These are phyloP conservation scores for Rickenella mellea DNA, from an alignment of 768 basidiomycete genomes.

Conservation along the genomic window DNA sequence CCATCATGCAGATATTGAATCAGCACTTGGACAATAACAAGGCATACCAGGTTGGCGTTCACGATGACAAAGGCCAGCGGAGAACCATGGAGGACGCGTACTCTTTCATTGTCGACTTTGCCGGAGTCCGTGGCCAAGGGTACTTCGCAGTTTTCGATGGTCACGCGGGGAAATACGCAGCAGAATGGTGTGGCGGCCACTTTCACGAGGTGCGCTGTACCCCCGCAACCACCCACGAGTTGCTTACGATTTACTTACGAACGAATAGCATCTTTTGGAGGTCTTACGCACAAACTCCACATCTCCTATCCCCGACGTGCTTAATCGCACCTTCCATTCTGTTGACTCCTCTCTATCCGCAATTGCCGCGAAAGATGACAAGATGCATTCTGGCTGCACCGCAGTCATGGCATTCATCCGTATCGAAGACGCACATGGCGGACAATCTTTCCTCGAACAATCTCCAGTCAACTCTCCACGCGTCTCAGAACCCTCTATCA, in stretches of 20 bases:
- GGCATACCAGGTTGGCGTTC: constrained; percentile 62
- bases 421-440: constrained; percentile 71
- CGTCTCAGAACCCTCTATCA: constrained; percentile 14
- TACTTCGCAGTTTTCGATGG: constrained; percentile 99
- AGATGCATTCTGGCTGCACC: constrained; percentile 94
- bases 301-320: constrained; percentile 68
- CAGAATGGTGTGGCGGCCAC: constrained; percentile 96
- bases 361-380: constrained; percentile 81
- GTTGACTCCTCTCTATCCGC: constrained; percentile 80
- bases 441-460: constrained; percentile 52
- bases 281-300: constrained; percentile 53
- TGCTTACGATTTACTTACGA: no score
- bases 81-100: constrained; percentile 97
- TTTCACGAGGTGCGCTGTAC: constrained; percentile 77
- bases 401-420: constrained; percentile 94
- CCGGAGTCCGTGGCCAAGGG: constrained; percentile 83
- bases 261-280: constrained; percentile 65
- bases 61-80: constrained; percentile 83
- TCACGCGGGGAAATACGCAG: constrained; percentile 96
- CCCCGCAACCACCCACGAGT: no score
- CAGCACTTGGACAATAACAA: constrained; percentile 60
- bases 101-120: constrained; percentile 93
- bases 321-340: constrained; percentile 90
- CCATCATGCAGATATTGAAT: constrained; percentile 50
- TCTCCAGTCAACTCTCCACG: constrained; percentile 17